These are phyloP conservation scores for Auxenochlorella protothecoides DNA, from an alignment of 139 green algal species.

Conservation along the genomic window DNA sequence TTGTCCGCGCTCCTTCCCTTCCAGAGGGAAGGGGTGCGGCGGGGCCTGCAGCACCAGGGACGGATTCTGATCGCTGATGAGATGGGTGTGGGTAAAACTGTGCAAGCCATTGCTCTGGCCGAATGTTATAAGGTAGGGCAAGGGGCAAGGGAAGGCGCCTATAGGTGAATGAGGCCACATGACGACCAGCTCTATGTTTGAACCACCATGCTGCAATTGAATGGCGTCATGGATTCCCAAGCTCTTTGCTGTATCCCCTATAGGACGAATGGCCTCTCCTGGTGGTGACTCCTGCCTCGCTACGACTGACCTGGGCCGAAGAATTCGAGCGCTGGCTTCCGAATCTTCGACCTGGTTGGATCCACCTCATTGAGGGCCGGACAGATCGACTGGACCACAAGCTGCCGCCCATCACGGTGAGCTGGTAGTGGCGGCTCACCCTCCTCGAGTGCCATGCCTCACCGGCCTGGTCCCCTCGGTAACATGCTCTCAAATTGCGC, in stretches of 20 bases:
- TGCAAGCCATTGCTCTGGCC: slow-evolving; percentile 83
- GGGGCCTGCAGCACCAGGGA: slow-evolving; percentile 56
- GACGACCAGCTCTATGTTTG: background rate
- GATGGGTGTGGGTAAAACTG: slow-evolving; percentile 88
- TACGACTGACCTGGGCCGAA: slow-evolving; percentile 88
- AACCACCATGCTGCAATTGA: background rate
- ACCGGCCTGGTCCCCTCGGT: no score
- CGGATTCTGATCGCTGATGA: slow-evolving; percentile 86
- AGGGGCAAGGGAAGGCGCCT: no score
- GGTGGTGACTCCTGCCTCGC: slow-evolving; percentile 70
- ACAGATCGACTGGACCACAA: slow-evolving; percentile 26
- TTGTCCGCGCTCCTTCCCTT: slow-evolving; percentile 37
- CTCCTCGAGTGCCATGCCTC: no score
- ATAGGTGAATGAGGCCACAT: background rate
- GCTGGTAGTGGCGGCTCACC: background rate
- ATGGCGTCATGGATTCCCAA: no score
- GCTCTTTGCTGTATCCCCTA: no score
- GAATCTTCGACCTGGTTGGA: slow-evolving; percentile 48
- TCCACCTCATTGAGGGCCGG: slow-evolving; percentile 65
- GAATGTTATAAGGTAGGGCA: slow-evolving; percentile 61
- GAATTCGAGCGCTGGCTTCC: slow-evolving; percentile 92
- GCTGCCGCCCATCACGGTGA: slow-evolving; percentile 27
- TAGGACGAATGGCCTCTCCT: slow-evolving; percentile 86
- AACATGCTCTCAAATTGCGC: no score
- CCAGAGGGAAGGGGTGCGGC: slow-evolving; percentile 64